Evolutionary conservation across 495 filamentous ascomycete species (phyloP).

Genomic region (Amphirosellinia nigrospora): DNA sequence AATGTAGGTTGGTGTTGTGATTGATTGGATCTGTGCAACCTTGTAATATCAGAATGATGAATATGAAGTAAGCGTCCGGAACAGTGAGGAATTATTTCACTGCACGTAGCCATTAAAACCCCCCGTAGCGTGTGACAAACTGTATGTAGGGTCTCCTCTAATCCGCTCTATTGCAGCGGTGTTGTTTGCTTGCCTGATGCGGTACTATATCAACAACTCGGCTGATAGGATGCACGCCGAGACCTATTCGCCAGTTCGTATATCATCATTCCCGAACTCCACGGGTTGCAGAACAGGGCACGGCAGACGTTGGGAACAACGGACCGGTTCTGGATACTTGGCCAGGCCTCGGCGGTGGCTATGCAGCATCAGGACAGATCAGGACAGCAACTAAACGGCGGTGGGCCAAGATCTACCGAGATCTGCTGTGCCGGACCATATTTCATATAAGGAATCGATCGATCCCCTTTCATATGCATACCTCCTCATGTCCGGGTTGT

Average conservation of each 20-base stretch:
- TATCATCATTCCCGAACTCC: slow-evolving; percentile 7
- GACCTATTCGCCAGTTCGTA: not conserved
- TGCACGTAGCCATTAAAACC: not conserved
- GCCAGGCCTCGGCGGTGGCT: slow-evolving; percentile 19
- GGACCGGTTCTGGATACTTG: not conserved
- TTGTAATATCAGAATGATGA: not conserved
- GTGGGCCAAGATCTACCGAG: slow-evolving; percentile 27
- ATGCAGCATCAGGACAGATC: slow-evolving; percentile 6
- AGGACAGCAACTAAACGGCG: not conserved
- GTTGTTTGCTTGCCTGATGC: not conserved
- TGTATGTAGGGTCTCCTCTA: not conserved
- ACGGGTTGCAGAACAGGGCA: not conserved
- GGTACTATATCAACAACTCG: not conserved
- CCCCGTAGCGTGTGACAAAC: not conserved
- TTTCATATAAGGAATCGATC: slow-evolving; percentile 8
- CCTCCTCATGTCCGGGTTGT: not conserved
- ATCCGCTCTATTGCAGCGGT: too few relatives aligned
- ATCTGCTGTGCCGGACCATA: slow-evolving; percentile 23
- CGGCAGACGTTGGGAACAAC: slow-evolving; percentile 19
- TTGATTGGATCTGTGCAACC: not conserved
- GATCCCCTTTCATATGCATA: too few relatives aligned
- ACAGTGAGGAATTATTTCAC: not conserved
- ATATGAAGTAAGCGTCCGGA: not conserved
- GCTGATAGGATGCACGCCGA: not conserved
- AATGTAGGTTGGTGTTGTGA: not conserved